Evolutionary conservation across 2,329 filamentous ascomycete species (phyloP).

Genomic region (Trichoderma polysporum): DNA sequence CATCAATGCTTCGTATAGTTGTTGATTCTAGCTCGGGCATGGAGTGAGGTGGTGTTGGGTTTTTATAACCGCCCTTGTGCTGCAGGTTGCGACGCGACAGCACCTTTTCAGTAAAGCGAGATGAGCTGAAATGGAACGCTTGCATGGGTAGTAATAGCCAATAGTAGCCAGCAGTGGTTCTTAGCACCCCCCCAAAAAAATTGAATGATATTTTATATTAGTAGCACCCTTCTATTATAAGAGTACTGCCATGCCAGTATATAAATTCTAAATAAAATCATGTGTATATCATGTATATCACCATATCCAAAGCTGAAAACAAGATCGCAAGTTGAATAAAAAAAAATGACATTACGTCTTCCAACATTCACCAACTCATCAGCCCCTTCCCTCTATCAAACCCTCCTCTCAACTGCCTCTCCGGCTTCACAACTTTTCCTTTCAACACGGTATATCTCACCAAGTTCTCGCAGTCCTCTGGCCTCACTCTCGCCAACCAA

Average conservation of each 20-base stretch:
- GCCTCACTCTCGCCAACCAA: constrained; percentile 81
- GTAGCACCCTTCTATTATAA: neutral
- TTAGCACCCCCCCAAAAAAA: neutral
- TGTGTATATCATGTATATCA: neutral
- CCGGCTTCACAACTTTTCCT: constrained; percentile 91
- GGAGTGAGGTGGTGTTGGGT: neutral
- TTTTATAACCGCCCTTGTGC: neutral
- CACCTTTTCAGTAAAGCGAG: neutral
- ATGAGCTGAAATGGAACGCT: neutral
- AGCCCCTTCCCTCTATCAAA: constrained; percentile 81
- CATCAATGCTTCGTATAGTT: neutral
- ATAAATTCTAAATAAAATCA: neutral
- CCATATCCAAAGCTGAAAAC: neutral
- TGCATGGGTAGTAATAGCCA: neutral
- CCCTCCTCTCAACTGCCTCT: constrained; percentile 79
- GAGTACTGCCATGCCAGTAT: neutral
- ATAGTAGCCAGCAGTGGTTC: neutral
- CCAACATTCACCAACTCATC: constrained; percentile 71
- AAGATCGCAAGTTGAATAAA: neutral
- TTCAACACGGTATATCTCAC: constrained; percentile 85
- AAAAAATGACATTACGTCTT: neutral
- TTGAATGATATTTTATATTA: neutral
- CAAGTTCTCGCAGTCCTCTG: constrained; percentile 91
- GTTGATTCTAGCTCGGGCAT: neutral
- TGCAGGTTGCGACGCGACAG: neutral